phyloP scores from a whole-genome alignment of 306 rosid genomes.

The Clitoria ternatea region DNA sequence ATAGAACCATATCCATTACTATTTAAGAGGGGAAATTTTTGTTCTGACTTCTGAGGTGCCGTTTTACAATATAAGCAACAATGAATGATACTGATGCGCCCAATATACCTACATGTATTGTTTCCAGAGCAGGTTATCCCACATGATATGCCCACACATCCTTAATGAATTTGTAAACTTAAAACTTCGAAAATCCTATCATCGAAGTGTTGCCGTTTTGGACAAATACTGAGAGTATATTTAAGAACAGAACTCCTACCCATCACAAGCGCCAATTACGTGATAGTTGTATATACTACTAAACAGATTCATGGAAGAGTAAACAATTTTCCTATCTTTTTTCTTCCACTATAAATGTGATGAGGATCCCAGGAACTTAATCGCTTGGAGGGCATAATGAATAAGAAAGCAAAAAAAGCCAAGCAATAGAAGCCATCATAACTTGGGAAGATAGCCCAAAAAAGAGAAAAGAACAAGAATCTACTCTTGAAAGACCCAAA shows the following conservation, averaged over 20 bases:
- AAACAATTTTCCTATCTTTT: neutral
- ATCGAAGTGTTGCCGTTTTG: neutral
- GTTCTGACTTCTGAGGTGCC: no score
- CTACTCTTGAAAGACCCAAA: constrained; percentile 22
- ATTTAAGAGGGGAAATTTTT: no score
- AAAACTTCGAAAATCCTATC: neutral
- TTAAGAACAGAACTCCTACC: neutral
- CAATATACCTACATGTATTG: no score
- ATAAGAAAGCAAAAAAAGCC: neutral
- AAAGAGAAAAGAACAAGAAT: constrained; percentile 9
- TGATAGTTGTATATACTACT: neutral
- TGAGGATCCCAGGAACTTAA: constrained; percentile 1
- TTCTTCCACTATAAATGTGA: neutral
- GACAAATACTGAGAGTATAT: neutral
- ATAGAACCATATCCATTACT: no score
- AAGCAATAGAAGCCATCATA: neutral
- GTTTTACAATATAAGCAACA: no score
- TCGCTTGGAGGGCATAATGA: neutral
- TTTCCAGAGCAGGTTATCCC: no score
- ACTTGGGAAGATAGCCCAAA: neutral
- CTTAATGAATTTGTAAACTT: neutral
- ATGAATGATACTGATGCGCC: no score
- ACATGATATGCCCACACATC: no score
- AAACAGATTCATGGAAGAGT: neutral
- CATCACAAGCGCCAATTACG: neutral